These are phyloP conservation scores for Halenospora varia DNA, from an alignment of 495 filamentous ascomycete species.

Conservation along the genomic window DNA sequence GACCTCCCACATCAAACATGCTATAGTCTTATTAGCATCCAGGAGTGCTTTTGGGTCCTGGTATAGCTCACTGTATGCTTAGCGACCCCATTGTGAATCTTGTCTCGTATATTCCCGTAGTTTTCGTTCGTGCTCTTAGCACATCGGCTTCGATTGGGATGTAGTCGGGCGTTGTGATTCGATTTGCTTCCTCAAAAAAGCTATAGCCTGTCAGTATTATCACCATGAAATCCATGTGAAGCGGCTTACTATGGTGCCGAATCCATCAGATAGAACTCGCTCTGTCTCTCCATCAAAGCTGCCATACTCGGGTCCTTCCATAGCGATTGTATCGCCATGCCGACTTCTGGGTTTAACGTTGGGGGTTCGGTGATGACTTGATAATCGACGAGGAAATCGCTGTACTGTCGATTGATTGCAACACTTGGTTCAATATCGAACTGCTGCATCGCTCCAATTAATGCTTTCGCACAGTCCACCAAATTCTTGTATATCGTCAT, in stretches of 20 bases:
- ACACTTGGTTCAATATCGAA: slow-evolving; percentile 74
- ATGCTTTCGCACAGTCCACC: slow-evolving; percentile 88
- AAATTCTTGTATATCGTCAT: slow-evolving; percentile 98
- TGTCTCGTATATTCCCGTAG: slow-evolving; percentile 99
- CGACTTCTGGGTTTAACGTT: slow-evolving; percentile 72
- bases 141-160: slow-evolving; percentile 91
- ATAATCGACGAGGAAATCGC: slow-evolving; percentile 80
- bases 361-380: slow-evolving; percentile 84
- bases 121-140: slow-evolving; percentile 92
- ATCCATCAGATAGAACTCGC: slow-evolving; percentile 99
- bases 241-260: slow-evolving; percentile 92
- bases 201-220: slow-evolving; percentile 37
- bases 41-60: too few species aligned
- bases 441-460: slow-evolving; percentile 83
- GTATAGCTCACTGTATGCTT: slow-evolving; percentile 95
- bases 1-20: slow-evolving; percentile 99
- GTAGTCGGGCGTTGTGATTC: slow-evolving; percentile 83
- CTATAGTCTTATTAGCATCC: slow-evolving; percentile 18
- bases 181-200: slow-evolving; percentile 88
- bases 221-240: background rate
- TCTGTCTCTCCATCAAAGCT: slow-evolving; percentile 84
- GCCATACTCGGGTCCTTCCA: slow-evolving; percentile 89
- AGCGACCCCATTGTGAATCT: slow-evolving; percentile 96
- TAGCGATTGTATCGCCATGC: slow-evolving; percentile 75
- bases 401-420: slow-evolving; percentile 65